A percentile compares a stretch with the other conserved stretches of the same genome.
phyloP scores from a whole-genome alignment of 306 rosid genomes.

The Boehmeria nivea region DNA sequence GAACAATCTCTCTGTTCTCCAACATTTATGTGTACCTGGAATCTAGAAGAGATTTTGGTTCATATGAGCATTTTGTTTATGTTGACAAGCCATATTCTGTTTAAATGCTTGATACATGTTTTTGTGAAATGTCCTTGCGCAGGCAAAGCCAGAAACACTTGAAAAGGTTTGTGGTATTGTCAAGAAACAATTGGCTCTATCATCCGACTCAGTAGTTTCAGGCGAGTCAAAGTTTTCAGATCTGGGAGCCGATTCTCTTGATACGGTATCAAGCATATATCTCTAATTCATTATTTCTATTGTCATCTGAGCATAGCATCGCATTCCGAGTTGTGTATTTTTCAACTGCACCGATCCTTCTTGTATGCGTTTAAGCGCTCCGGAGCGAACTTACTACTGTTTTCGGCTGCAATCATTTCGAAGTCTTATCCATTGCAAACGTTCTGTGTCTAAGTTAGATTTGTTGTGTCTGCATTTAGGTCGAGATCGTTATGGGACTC shows the following conservation, averaged over 20 bases:
- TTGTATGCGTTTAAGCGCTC: no score
- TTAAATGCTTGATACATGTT: not conserved
- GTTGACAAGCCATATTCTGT: no score
- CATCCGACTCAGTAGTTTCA: constrained; percentile 43
- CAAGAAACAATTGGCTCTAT: constrained; percentile 63
- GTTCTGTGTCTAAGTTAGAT: no score
- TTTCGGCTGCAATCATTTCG: no score
- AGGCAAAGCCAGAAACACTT: constrained; percentile 71
- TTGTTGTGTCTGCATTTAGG: constrained; percentile 27
- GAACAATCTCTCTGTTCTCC: no score
- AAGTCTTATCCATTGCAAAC: no score
- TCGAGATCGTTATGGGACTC: constrained; percentile 86
- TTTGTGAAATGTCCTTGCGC: constrained; percentile 20
- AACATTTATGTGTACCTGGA: not conserved
- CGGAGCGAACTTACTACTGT: no score
- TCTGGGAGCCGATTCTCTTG: constrained; percentile 89
- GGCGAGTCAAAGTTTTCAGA: constrained; percentile 54
- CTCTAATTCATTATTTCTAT: not conserved
- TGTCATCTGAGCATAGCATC: not conserved
- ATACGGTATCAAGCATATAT: constrained; percentile 44
- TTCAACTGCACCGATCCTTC: no score
- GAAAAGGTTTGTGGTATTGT: constrained; percentile 59
- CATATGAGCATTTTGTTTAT: no score
- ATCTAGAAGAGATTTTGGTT: not conserved
- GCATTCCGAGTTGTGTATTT: no score